Evolutionary conservation across 306 rosid species (phyloP).

Genomic region (Citrullus amarus): DNA sequence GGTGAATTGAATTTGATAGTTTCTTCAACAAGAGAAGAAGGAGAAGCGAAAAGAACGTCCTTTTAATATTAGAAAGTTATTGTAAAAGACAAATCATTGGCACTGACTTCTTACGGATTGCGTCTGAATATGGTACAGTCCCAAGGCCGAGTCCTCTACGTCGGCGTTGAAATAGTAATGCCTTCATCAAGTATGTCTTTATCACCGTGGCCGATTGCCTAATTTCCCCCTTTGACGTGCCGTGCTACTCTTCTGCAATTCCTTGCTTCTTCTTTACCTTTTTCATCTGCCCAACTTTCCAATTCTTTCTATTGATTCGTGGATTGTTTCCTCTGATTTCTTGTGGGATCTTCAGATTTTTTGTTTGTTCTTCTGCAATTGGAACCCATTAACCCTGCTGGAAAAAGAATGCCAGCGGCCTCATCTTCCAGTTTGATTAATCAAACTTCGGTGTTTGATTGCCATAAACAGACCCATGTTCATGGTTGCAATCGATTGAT

Average conservation of each 20-base stretch:
- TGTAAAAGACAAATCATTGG: not conserved
- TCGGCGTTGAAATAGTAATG: slow-evolving; percentile 8
- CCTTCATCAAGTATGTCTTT: not conserved
- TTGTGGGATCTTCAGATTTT: not conserved
- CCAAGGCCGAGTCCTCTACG: not conserved
- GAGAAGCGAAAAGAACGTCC: not conserved
- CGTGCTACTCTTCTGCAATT: slow-evolving; percentile 1
- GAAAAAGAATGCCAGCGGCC: not conserved
- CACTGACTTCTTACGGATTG: not conserved
- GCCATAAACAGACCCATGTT: slow-evolving; percentile 3
- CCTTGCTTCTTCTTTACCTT: not conserved
- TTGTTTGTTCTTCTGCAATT: not conserved
- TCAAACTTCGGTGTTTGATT: not conserved
- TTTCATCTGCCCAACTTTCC: not conserved
- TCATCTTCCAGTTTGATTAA: not conserved
- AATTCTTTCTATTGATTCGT: not conserved
- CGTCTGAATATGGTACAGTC: not conserved
- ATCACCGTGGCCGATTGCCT: not conserved
- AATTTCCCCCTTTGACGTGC: not conserved
- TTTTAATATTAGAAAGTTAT: not conserved
- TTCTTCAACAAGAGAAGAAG: not conserved
- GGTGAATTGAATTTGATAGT: not conserved
- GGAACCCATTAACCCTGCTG: not conserved
- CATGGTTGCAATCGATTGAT: not conserved
- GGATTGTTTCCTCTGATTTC: not conserved